These are phyloP conservation scores for Maudiozyma serrabonitensis DNA, from an alignment of 805 yeast genomes.

Conservation along the genomic window DNA sequence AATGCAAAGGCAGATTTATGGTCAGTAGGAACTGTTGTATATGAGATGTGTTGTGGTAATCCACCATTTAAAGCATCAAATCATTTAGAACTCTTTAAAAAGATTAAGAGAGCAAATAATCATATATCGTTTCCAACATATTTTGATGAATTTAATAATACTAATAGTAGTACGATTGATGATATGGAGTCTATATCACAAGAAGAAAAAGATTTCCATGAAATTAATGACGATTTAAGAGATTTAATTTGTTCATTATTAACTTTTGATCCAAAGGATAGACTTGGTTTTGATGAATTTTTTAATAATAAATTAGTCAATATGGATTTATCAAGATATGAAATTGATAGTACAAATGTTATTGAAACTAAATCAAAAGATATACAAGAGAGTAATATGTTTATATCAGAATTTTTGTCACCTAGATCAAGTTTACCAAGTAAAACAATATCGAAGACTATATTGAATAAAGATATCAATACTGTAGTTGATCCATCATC, in stretches of 20 bases:
- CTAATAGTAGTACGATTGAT: background rate
- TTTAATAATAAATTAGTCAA: conserved; percentile 63
- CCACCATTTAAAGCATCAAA: conserved; percentile 94
- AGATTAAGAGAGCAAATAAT: conserved; percentile 76
- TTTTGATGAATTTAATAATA: conserved; percentile 23
- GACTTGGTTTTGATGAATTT: conserved; percentile 84
- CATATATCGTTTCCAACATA: conserved; percentile 64
- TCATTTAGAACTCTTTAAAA: conserved; percentile 80
- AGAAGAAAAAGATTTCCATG: conserved; percentile 12
- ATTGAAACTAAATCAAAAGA: conserved; percentile 54
- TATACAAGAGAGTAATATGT: conserved; percentile 63
- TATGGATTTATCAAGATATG: conserved; percentile 36
- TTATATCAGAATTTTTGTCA: conserved; percentile 70
- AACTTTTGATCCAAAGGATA: conserved; percentile 74
- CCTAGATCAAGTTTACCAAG: conserved; percentile 3
- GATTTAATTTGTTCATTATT: conserved; percentile 65
- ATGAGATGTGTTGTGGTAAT: conserved; percentile 92
- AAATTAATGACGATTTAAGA: conserved; percentile 55
- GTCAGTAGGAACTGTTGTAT: conserved; percentile 96
- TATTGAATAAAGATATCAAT: no score
- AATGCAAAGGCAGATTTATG: conserved; percentile 96
- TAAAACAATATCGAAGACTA: no score
- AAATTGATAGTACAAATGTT: conserved; percentile 34
- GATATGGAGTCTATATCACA: background rate
- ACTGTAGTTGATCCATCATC: no score